Evolutionary conservation across 2,329 filamentous ascomycete genomes (phyloP).

Genomic region (Talaromyces sp.): DNA sequence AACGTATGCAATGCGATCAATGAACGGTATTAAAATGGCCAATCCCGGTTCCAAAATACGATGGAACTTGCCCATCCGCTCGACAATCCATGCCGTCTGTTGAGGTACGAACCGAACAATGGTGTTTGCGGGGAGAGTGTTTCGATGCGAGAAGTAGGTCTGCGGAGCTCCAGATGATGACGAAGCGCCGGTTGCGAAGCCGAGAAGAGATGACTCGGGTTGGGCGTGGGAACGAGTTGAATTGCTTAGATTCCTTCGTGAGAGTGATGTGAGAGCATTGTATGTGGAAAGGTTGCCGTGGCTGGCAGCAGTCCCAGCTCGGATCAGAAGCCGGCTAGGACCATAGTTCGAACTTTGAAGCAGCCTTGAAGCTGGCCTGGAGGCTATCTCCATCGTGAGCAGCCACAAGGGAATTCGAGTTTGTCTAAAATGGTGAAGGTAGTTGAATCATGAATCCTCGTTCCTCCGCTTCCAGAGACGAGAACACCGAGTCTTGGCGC

Average conservation of each 20-base stretch:
- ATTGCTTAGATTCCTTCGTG: slow-evolving; percentile 28
- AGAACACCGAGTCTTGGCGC: background rate
- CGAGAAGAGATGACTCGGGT: slow-evolving; percentile 31
- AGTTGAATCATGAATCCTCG: background rate
- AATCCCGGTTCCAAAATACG: slow-evolving; percentile 88
- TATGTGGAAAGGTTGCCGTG: slow-evolving; percentile 20
- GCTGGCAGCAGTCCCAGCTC: slow-evolving; percentile 17
- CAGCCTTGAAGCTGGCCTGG: slow-evolving; percentile 32
- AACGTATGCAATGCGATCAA: slow-evolving; percentile 96
- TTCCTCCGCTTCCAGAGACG: background rate
- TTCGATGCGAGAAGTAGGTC: slow-evolving; percentile 69
- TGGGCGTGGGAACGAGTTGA: slow-evolving; percentile 23
- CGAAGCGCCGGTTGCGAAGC: slow-evolving; percentile 23
- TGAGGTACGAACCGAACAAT: slow-evolving; percentile 96
- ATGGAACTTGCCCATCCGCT: slow-evolving; percentile 98
- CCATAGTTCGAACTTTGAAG: slow-evolving; percentile 23
- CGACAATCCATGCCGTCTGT: slow-evolving; percentile 98
- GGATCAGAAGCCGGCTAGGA: slow-evolving; percentile 21
- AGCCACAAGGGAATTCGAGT: background rate
- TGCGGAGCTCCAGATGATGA: slow-evolving; percentile 45
- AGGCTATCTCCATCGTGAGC: slow-evolving; percentile 34
- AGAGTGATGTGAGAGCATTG: slow-evolving; percentile 4
- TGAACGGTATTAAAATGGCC: slow-evolving; percentile 78
- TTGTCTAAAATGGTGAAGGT: background rate
- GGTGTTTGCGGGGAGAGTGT: slow-evolving; percentile 79